A percentile compares a stretch with the other conserved stretches of the same genome.
Evolutionary conservation across 768 basidiomycete species (phyloP).

Genomic region (Lanmaoa pseudosensibilis): DNA sequence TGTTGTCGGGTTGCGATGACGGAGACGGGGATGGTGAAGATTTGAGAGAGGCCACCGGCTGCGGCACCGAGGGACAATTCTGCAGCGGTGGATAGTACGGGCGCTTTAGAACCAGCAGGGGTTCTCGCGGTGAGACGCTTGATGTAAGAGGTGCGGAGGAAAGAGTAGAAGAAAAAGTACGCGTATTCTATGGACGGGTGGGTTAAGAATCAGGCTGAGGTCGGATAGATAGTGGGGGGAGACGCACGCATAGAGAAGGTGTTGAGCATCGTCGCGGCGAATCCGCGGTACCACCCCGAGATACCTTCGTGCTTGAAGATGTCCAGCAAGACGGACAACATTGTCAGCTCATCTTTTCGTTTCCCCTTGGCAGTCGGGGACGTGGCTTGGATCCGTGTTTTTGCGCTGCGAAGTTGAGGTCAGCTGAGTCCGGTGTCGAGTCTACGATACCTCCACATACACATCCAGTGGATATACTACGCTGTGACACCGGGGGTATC

Average conservation of each 20-base stretch:
- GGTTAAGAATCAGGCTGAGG: not conserved
- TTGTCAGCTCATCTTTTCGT: constrained; percentile 49
- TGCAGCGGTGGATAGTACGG: constrained; percentile 66
- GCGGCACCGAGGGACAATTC: constrained; percentile 88
- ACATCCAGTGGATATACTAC: constrained; percentile 95
- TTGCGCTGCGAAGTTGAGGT: constrained; percentile 56
- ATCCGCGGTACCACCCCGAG: constrained; percentile 83
- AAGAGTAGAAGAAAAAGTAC: constrained; percentile 98
- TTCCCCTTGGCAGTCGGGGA: constrained; percentile 54
- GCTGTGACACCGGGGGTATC: constrained; percentile 39
- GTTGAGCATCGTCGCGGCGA: constrained; percentile 95
- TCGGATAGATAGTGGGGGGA: not conserved
- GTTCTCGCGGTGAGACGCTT: constrained; percentile 62
- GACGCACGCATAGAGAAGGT: constrained; percentile 90
- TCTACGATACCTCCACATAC: constrained; percentile 44
- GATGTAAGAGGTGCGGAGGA: constrained; percentile 82
- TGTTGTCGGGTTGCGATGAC: constrained; percentile 99
- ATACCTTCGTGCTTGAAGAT: constrained; percentile 84
- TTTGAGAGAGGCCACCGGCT: constrained; percentile 92
- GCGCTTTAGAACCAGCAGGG: constrained; percentile 59
- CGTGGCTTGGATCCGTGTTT: constrained; percentile 91
- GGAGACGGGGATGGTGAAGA: constrained; percentile 97
- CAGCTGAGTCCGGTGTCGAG: not conserved
- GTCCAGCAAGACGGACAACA: constrained; percentile 62
- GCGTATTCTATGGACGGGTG: constrained; percentile 75